Conservation (phyloP, 768 basidiomycete genomes). For the Multifurca ochricompacta region DNA sequence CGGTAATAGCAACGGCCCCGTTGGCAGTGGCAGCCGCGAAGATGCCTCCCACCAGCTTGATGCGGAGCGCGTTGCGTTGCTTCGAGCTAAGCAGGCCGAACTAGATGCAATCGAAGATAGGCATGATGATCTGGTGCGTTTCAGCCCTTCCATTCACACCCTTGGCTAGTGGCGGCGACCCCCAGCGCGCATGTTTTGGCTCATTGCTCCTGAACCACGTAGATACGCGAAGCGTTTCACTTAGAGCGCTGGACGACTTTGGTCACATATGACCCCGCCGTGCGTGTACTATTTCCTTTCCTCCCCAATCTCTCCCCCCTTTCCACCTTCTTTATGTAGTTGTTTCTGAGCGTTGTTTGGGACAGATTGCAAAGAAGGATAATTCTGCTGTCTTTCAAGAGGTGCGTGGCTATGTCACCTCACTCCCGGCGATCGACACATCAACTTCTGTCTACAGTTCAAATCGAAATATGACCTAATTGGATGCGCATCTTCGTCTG, state of each 20-base stretch:
- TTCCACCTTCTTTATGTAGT: neutral
- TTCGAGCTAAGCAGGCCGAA: slow-evolving; percentile 53
- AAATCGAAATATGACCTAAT: slow-evolving; percentile 57
- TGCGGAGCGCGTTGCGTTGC: slow-evolving; percentile 36
- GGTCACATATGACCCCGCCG: slow-evolving; percentile 69
- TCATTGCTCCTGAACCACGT: slow-evolving; percentile 6
- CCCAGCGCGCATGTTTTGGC: neutral
- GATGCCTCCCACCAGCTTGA: slow-evolving; percentile 24
- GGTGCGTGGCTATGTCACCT: slow-evolving; percentile 35
- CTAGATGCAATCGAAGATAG: slow-evolving; percentile 50
- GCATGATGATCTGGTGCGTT: slow-evolving; percentile 68
- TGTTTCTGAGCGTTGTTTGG: neutral
- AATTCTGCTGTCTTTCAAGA: slow-evolving; percentile 63
- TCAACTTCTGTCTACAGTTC: slow-evolving; percentile 34
- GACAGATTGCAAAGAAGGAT: slow-evolving; percentile 65
- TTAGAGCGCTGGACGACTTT: slow-evolving; percentile 74
- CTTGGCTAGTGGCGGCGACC: neutral
- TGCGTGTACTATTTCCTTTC: slow-evolving; percentile 27
- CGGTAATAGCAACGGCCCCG: slow-evolving; percentile 11
- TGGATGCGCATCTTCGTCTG: slow-evolving; percentile 35
- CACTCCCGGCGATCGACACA: neutral
- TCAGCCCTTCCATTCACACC: neutral
- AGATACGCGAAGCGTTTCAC: slow-evolving; percentile 88
- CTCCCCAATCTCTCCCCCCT: neutral
- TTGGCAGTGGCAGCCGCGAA: neutral